A percentile compares a stretch with the other conserved stretches of the same genome.
Conservation (phyloP, 805 yeast genomes). For the Suhomyces vadensis region DNA sequence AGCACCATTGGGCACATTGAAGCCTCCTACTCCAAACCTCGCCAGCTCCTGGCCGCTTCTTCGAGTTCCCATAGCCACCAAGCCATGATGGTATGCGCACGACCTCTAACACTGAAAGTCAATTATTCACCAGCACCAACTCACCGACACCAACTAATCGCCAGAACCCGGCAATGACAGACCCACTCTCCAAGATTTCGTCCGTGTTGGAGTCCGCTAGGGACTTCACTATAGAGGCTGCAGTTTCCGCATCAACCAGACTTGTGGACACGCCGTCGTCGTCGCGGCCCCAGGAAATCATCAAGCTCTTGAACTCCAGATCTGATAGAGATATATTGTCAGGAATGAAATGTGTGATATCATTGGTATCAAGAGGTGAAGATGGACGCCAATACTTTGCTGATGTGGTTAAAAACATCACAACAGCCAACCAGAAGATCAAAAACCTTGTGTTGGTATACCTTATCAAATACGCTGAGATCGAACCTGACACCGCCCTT, state of each 20-base stretch:
- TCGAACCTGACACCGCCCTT: slow-evolving; percentile 86
- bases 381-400: slow-evolving; percentile 60
- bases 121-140: not conserved
- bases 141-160: not conserved
- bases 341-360: slow-evolving; percentile 44
- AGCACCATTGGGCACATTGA: no score
- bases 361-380: slow-evolving; percentile 41
- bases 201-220: slow-evolving; percentile 79
- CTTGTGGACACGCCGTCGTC: slow-evolving; percentile 61
- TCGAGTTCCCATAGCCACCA: no score
- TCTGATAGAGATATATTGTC: slow-evolving; percentile 52
- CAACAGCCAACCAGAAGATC: slow-evolving; percentile 59
- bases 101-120: not conserved
- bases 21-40: no score
- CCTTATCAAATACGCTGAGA: slow-evolving; percentile 72
- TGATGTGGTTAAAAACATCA: slow-evolving; percentile 85
- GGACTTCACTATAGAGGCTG: slow-evolving; percentile 79
- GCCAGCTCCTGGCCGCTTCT: no score
- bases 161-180: slow-evolving; percentile 30
- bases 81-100: not conserved
- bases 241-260: slow-evolving; percentile 71
- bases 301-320: slow-evolving; percentile 64
- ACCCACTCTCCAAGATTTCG: slow-evolving; percentile 59
- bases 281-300: slow-evolving; percentile 66
- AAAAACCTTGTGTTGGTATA: slow-evolving; percentile 77